These are phyloP conservation scores for Neonothopanus nambi DNA, from an alignment of 1,284 basidiomycete genomes.

Conservation along the genomic window DNA sequence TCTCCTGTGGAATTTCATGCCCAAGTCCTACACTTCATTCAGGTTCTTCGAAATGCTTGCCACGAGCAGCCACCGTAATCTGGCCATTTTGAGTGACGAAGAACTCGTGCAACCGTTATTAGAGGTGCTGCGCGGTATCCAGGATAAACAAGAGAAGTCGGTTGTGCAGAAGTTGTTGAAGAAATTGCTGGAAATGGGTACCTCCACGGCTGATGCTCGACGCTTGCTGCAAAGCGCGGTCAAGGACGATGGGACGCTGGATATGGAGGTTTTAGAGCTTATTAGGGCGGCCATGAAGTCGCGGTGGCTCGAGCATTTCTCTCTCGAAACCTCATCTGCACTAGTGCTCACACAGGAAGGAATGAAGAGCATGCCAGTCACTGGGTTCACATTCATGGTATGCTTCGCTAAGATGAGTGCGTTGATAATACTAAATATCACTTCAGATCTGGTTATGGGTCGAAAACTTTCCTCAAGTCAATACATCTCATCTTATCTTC, in stretches of 20 bases:
- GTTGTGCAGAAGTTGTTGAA: slow-evolving; percentile 61
- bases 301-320: slow-evolving; percentile 74
- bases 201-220: slow-evolving; percentile 58
- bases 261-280: slow-evolving; percentile 66
- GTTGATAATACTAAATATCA: slow-evolving; percentile 2
- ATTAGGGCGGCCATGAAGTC: slow-evolving; percentile 67
- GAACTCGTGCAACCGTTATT: slow-evolving; percentile 58
- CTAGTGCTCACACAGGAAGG: slow-evolving; percentile 45
- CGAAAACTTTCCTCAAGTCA: slow-evolving; percentile 49
- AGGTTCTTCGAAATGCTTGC: slow-evolving; percentile 65
- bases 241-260: slow-evolving; percentile 45
- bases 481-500: slow-evolving; percentile 44
- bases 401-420: slow-evolving; percentile 11
- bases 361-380: slow-evolving; percentile 49
- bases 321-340: slow-evolving; percentile 55
- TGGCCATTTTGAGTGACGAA: slow-evolving; percentile 59
- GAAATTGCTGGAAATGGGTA: slow-evolving; percentile 69
- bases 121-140: slow-evolving; percentile 33
- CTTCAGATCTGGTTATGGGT: slow-evolving; percentile 69
- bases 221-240: slow-evolving; percentile 61
- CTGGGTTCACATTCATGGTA: slow-evolving; percentile 74
- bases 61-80: slow-evolving; percentile 62
- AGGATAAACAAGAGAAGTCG: slow-evolving; percentile 49
- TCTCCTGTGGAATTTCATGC: slow-evolving; percentile 52
- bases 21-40: slow-evolving; percentile 45